Conservation (phyloP, 768 basidiomycete genomes). For the Tephrocybe sp. region DNA sequence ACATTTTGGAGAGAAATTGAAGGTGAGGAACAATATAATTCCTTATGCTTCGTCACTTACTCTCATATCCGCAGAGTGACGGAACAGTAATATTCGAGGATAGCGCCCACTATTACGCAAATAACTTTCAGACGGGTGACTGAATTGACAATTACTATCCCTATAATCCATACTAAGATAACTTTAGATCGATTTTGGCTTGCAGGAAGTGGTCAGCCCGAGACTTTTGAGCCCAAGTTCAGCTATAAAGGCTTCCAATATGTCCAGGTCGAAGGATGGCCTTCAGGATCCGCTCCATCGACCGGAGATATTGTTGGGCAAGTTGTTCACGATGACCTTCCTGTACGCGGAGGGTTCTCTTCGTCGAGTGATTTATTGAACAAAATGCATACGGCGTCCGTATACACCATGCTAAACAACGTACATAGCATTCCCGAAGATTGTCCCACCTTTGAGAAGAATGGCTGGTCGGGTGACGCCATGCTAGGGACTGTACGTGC, state of each 20-base stretch:
- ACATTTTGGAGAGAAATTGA: conserved; percentile 30
- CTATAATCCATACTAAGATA: background rate
- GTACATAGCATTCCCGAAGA: conserved; percentile 24
- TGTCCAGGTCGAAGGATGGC: conserved; percentile 24
- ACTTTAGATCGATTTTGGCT: conserved; percentile 22
- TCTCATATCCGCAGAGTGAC: conserved; percentile 5
- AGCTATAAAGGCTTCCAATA: conserved; percentile 28
- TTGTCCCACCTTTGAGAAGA: conserved; percentile 30
- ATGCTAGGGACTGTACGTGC: conserved; percentile 25
- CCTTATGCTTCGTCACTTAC: background rate
- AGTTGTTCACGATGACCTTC: conserved; percentile 23
- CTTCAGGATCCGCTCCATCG: conserved; percentile 18
- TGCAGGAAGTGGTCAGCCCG: conserved; percentile 21
- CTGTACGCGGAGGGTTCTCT: conserved; percentile 14
- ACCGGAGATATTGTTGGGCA: conserved; percentile 21
- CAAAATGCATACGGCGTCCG: conserved; percentile 21
- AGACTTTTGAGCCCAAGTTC: conserved; percentile 23
- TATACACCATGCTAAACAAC: conserved; percentile 23
- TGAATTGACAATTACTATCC: background rate
- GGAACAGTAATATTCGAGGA: conserved; percentile 14
- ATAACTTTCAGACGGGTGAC: conserved; percentile 24
- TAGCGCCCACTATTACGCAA: conserved; percentile 19
- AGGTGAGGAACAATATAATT: too few species aligned
- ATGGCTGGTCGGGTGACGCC: conserved; percentile 31
- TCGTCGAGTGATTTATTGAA: conserved; percentile 21